phyloP scores from a whole-genome alignment of 2,329 filamentous ascomycete species.

The Diplocarpon rosae region DNA sequence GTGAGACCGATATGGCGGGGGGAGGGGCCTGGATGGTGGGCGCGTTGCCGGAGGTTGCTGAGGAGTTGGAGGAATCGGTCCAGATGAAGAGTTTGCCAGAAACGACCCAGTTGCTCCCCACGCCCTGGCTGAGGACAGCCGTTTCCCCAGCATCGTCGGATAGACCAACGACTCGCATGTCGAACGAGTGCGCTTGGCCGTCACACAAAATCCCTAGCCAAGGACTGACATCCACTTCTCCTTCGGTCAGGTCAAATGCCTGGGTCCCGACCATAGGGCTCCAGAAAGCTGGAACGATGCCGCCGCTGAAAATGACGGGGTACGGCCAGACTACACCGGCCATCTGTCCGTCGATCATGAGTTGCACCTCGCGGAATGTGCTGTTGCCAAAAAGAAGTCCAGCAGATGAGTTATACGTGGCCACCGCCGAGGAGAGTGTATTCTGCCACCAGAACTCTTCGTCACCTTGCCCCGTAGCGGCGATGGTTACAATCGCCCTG shows the following conservation, averaged over 20 bases:
- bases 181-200: constrained; percentile 50
- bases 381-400: constrained; percentile 45
- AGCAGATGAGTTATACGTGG: constrained; percentile 27
- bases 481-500: constrained; percentile 40
- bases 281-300: constrained; percentile 63
- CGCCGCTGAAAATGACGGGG: constrained; percentile 48
- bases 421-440: too few species aligned
- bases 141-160: constrained; percentile 38
- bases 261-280: constrained; percentile 62
- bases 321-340: constrained; percentile 28
- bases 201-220: constrained; percentile 60
- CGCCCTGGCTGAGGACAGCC: constrained; percentile 38
- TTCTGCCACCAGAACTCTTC: constrained; percentile 66
- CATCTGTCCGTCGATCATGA: constrained; percentile 46
- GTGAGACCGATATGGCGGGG: constrained; percentile 38
- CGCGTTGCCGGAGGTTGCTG: constrained; percentile 38
- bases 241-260: constrained; percentile 56
- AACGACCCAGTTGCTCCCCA: constrained; percentile 58
- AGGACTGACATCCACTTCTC: constrained; percentile 65
- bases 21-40: constrained; percentile 23
- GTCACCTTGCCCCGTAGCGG: constrained; percentile 36
- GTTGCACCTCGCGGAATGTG: constrained; percentile 51
- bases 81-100: constrained; percentile 69
- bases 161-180: constrained; percentile 53
- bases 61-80: constrained; percentile 37